These are phyloP conservation scores for Paramecium primaurelia DNA, from an alignment of 73 alveolate genomes.

Conservation along the genomic window DNA sequence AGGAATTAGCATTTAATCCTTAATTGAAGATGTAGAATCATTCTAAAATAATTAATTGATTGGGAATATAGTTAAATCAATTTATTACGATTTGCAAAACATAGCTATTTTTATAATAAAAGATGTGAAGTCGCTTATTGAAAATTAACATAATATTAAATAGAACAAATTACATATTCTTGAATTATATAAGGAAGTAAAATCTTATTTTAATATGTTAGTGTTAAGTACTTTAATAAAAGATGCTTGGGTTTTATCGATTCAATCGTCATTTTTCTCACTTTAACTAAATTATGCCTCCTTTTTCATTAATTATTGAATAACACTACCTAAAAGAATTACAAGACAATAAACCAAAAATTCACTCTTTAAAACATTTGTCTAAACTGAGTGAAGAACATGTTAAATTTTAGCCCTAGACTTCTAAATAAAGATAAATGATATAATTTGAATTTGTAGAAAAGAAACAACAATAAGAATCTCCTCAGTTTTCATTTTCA, in stretches of 20 bases:
- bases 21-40: not conserved
- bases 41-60: not conserved
- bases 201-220: not conserved
- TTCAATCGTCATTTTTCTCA: not conserved
- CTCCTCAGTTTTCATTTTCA: not conserved
- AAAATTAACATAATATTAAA: not conserved
- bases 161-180: not conserved
- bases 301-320: not conserved
- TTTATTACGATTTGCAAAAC: conserved; percentile 14
- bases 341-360: not conserved
- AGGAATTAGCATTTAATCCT: not conserved
- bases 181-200: conserved; percentile 15
- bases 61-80: not conserved
- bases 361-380: not conserved
- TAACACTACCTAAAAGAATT: not conserved
- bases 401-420: not conserved
- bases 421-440: not conserved
- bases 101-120: not conserved
- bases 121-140: not conserved
- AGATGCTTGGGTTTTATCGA: not conserved
- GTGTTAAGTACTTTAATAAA: not conserved
- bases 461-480: not conserved
- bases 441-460: not conserved
- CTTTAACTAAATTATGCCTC: not conserved
- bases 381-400: not conserved